Percentiles rank a stretch among this genome's conserved stretches.
Conservation (phyloP, 2,329 filamentous ascomycete genomes). For the Colletotrichum sojae region DNA sequence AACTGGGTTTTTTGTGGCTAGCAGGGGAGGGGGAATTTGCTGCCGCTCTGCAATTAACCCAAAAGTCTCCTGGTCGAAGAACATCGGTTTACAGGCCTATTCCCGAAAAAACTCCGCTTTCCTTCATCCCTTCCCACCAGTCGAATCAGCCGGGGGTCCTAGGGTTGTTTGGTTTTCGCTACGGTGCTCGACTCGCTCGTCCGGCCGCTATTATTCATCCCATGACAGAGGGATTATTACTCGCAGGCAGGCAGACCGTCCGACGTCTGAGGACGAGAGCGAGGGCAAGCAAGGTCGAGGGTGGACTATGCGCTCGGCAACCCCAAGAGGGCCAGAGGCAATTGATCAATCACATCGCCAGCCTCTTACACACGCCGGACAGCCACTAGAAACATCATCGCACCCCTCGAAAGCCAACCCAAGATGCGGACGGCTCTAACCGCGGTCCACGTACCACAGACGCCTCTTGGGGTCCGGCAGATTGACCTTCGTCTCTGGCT, state of each 20-base stretch:
- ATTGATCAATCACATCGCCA: background rate
- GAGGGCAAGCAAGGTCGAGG: background rate
- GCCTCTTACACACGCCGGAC: background rate
- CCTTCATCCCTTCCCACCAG: constrained; percentile 11
- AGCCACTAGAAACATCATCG: too few species aligned
- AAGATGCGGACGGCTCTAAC: background rate
- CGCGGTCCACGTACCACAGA: constrained; percentile 11
- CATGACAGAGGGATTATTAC: constrained; percentile 6
- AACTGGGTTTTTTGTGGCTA: background rate
- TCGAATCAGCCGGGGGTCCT: constrained; percentile 16
- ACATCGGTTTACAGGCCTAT: constrained; percentile 23
- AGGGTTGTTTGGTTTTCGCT: constrained; percentile 4
- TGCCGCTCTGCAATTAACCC: too few species aligned
- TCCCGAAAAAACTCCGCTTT: constrained; percentile 39
- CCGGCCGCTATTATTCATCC: constrained; percentile 21
- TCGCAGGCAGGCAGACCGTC: background rate
- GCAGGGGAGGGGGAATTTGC: too few species aligned
- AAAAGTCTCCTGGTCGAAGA: constrained; percentile 11
- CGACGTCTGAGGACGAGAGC: too few species aligned
- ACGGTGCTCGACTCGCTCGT: constrained; percentile 22
- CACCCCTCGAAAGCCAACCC: too few species aligned
- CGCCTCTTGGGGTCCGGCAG: constrained; percentile 9
- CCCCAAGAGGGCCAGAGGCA: background rate
- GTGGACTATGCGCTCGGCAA: constrained; percentile 10
- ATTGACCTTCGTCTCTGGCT: background rate